Conservation (phyloP, 805 yeast species). For the Zygotorulaspora chibaensis region DNA sequence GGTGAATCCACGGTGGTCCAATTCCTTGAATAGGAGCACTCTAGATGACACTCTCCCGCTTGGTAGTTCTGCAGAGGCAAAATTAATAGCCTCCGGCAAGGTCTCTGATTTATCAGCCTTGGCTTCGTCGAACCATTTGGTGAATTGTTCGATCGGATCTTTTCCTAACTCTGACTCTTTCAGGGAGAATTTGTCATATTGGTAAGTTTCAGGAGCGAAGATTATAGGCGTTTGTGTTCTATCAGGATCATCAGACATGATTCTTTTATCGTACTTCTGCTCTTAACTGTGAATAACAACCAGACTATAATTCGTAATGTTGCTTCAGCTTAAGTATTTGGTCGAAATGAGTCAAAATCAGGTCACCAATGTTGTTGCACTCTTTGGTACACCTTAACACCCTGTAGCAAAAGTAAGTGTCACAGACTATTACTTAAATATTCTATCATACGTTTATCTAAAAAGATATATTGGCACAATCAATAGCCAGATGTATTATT, state of each 20-base stretch:
- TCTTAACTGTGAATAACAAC: no score
- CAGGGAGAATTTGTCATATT: constrained; percentile 67
- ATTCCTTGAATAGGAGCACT: constrained; percentile 80
- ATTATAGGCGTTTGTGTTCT: constrained; percentile 34
- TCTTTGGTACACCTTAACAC: no score
- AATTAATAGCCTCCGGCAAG: constrained; percentile 77
- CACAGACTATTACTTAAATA: no score
- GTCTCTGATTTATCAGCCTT: constrained; percentile 46
- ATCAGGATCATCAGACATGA: constrained; percentile 21
- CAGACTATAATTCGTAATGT: no score
- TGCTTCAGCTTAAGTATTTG: no score
- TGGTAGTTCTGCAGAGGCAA: constrained; percentile 87
- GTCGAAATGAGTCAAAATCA: no score
- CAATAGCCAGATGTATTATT: not conserved
- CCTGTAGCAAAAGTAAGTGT: no score
- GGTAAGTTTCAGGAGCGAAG: constrained; percentile 86
- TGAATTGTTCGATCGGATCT: constrained; percentile 75
- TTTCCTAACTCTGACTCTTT: constrained; percentile 47
- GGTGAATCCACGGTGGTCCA: constrained; percentile 79
- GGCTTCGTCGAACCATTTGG: constrained; percentile 81
- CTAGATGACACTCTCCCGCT: constrained; percentile 87
- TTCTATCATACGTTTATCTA: not conserved
- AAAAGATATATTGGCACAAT: not conserved
- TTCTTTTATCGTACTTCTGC: not conserved
- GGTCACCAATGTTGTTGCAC: no score